phyloP scores from a whole-genome alignment of 2,329 filamentous ascomycete species.

The Penicillium sp. region DNA sequence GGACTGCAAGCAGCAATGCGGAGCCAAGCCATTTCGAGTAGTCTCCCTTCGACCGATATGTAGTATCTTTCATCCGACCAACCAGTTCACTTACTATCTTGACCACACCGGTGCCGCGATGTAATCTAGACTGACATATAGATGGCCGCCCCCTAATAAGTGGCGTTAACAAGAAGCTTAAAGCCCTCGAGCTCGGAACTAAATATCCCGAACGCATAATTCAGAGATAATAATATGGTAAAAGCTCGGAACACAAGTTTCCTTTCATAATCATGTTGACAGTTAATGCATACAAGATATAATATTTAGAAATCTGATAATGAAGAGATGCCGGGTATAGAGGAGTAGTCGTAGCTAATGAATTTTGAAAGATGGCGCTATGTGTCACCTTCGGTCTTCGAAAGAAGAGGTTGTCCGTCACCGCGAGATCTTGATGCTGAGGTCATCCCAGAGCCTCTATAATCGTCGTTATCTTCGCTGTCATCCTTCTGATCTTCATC shows the following conservation, averaged over 20 bases:
- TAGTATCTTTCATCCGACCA: background rate
- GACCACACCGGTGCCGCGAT: background rate
- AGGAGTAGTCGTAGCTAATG: no score
- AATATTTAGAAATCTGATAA: background rate
- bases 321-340: no score
- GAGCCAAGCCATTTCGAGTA: background rate
- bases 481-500: slow-evolving; percentile 7
- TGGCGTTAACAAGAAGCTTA: no score
- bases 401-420: background rate
- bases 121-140: background rate
- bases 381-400: background rate
- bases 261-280: no score
- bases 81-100: background rate
- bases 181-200: no score
- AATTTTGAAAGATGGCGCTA: background rate
- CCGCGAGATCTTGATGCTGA: background rate
- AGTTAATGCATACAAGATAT: no score
- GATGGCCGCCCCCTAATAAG: background rate
- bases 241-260: no score
- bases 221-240: no score
- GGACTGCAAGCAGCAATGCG: background rate
- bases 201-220: no score
- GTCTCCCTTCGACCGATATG: background rate
- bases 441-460: background rate
- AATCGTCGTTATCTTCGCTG: background rate